A percentile compares a stretch with the other conserved stretches of the same genome.
phyloP scores from a whole-genome alignment of 2,329 filamentous ascomycete genomes.

The Penicillium concentricum region DNA sequence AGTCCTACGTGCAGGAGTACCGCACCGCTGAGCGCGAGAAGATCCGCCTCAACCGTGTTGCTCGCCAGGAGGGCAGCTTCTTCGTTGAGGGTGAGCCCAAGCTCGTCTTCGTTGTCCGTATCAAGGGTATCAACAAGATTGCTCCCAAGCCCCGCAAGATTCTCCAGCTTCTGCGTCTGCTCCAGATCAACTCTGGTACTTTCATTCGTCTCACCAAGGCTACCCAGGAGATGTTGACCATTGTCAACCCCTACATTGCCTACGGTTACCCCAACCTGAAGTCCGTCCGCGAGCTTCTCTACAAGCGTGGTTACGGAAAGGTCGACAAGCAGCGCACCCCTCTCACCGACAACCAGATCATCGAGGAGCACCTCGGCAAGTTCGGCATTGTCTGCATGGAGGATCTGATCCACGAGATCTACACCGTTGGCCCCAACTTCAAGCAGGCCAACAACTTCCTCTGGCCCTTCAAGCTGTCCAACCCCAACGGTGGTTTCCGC shows the following conservation, averaged over 20 bases:
- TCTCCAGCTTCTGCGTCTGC: constrained; percentile 96
- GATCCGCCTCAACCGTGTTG: constrained; percentile 83
- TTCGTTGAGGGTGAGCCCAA: constrained; percentile 94
- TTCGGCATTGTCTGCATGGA: constrained; percentile 99
- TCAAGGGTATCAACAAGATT: constrained; percentile 99
- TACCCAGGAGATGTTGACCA: constrained; percentile 93
- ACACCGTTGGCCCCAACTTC: constrained; percentile 98
- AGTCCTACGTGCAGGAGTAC: constrained; percentile 99
- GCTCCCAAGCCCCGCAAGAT: constrained; percentile 99
- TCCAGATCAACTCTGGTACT: constrained; percentile 99
- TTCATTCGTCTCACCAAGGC: constrained; percentile 98
- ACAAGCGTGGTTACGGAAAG: constrained; percentile 99
- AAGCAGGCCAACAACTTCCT: constrained; percentile 99
- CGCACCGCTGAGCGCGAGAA: constrained; percentile 97
- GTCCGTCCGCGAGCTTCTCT: constrained; percentile 97
- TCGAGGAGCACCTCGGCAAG: constrained; percentile 95
- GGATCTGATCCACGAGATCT: constrained; percentile 99
- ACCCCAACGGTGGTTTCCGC: constrained; percentile 95
- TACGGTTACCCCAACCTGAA: constrained; percentile 99
- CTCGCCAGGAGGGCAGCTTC: constrained; percentile 90
- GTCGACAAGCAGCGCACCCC: constrained; percentile 96
- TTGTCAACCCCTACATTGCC: constrained; percentile 98
- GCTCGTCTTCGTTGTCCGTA: constrained; percentile 96
- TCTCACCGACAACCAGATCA: constrained; percentile 95
- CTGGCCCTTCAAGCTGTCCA: constrained; percentile 99